Base-by-base conservation (phyloP, 1,284 basidiomycete genomes). In the Leccinum cinnamomeum region DNA sequence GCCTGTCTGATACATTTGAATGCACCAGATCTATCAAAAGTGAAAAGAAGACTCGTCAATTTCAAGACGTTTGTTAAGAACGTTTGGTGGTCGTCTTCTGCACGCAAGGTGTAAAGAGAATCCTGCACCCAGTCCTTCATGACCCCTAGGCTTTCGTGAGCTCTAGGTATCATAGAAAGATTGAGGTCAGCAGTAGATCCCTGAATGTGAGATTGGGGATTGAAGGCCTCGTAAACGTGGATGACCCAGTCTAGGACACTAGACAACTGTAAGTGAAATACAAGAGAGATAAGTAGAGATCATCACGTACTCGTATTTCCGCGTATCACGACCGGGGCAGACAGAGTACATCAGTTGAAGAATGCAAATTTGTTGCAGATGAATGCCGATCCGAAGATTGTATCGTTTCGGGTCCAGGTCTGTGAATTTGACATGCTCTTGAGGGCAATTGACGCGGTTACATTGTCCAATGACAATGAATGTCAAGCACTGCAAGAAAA, bases 311-410 rank as follows among this genome's bases (percentile, higher is more conserved):
- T 62, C 54, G 1, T 64, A 2, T 10, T 50, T 59, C 8, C 64
- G 64, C 48, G 41, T 60, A 6, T 6, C 25, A 6, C 59, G 53
- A 3, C 58, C n/a, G 18, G 71, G 69, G 57, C 65, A 46, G 1
- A 53, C 59, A 6, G 67, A 67, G 58, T 64, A 75, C 64, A 53
- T 70, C 16, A 57, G 61, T 33, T 82, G 78, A 57, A 80, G 74
- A 7, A 86, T 80, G 39, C 76, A 61, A 3, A 85, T 79, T 61
- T 85, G 84, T 54, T 80, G 78, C 1, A 86, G 67, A 66, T 81
- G 77, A 18, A 83, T 68, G 2, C 77, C 72, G 6, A 84, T 70
- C 3, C 79, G 79, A 5, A 61, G 7, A 48, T 80, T 79, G 63
- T 80, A 84, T 62, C 69, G 73, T 11, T 67, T 70, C 0, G 68